phyloP scores from a whole-genome alignment of 306 rosid genomes.

The Lotus japonicus region DNA sequence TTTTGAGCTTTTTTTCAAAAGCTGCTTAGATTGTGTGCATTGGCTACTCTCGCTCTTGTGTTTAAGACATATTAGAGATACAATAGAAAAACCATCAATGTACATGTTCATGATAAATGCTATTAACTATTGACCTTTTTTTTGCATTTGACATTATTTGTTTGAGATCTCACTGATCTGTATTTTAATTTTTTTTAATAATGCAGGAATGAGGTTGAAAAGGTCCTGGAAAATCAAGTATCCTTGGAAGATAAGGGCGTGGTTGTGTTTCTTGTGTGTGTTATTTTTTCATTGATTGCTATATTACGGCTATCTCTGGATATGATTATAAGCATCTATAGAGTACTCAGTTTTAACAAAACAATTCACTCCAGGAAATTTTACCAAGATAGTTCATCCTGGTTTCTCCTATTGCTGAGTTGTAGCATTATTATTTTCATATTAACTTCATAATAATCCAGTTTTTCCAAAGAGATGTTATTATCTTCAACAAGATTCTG shows the following conservation, averaged over 20 bases:
- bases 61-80: too few species aligned
- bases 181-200: not conserved
- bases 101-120: too few species aligned
- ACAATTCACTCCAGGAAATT: slow-evolving; percentile 46
- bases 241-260: slow-evolving; percentile 60
- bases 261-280: slow-evolving; percentile 46
- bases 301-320: slow-evolving; percentile 41
- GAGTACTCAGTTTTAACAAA: slow-evolving; percentile 30
- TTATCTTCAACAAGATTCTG: not conserved
- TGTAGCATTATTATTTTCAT: slow-evolving; percentile 60
- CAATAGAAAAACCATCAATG: too few species aligned
- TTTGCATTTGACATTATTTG: too few species aligned
- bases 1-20: too few species aligned
- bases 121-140: too few species aligned
- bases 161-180: not conserved
- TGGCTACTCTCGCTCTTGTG: too few species aligned
- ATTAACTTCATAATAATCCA: slow-evolving; percentile 37
- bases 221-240: slow-evolving; percentile 50
- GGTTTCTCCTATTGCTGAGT: slow-evolving; percentile 53
- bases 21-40: too few species aligned
- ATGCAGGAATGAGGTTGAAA: slow-evolving; percentile 76
- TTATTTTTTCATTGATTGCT: slow-evolving; percentile 58
- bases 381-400: slow-evolving; percentile 52
- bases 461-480: slow-evolving; percentile 7
- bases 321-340: slow-evolving; percentile 39